Evolutionary conservation across 1,284 basidiomycete genomes (phyloP), one percentile per base, ranked within the genome.

Genomic region (Apiotrichum laibachii): DNA sequence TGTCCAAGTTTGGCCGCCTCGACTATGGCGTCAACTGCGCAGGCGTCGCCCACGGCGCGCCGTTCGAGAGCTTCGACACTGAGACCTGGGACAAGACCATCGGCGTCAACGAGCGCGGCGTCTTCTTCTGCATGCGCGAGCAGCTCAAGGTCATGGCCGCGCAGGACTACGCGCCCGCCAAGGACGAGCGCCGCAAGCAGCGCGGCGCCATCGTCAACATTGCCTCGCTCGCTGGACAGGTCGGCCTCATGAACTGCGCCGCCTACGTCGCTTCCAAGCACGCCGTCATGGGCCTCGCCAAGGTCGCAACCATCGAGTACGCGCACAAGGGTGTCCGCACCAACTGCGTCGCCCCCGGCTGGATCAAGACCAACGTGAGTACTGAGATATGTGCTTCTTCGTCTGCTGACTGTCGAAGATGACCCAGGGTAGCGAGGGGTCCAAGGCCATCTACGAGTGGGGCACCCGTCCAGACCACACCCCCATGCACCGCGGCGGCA

Each of bases 11-110:
- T 44, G 70, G 70, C 12, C 63, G 70, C 18, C 33, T 73, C 21
- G 72, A 73, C 60, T 72, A 73, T 43, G 67, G 67, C 33, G 68
- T 71, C 39, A 73, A 73, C 57, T 66, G 64, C 43, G 72, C 72
- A 2, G 72, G 72, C 1, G 63, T 70, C 44, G 56, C 54, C 5
- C 49, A 62, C 12, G 60, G 61, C 53, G 42, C 50, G 10, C 55
- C 66, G 5, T 56, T 56, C 16, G 35, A 26, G 18, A 49, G 62
- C 35, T 62, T 60, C 47, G 45, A 49, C 8, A 35, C 64, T 18
- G 65, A 56, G 35, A 40, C 31, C 21, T 73, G 67, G 50, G 68
- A 73, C 56, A 64, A 61, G 56, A 61, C 67, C 51, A 67, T 63
- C 26, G 60, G 57, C 22, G 65, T 73, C 43, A 73, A 73, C 50